phyloP scores from a whole-genome alignment of 495 filamentous ascomycete genomes.

The Penicillium robsamsonii region DNA sequence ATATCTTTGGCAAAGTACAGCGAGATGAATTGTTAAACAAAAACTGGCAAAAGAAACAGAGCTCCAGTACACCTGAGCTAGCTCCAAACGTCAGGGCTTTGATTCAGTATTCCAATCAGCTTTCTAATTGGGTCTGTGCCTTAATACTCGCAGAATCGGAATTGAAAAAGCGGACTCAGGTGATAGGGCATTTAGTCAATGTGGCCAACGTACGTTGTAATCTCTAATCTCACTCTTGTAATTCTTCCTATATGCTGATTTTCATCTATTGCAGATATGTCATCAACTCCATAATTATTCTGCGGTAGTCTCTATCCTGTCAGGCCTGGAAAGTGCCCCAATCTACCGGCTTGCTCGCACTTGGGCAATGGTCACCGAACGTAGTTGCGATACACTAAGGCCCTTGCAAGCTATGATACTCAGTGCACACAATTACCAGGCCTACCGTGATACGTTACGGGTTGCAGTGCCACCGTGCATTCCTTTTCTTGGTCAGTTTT shows the following conservation, averaged over 20 bases:
- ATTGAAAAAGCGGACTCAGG: constrained; percentile 83
- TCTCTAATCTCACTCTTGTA: neutral
- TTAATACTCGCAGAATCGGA: constrained; percentile 88
- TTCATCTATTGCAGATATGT: constrained; percentile 62
- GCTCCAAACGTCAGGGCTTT: constrained; percentile 85
- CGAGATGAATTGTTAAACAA: constrained; percentile 87
- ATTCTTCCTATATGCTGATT: neutral
- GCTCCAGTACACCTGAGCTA: constrained; percentile 65
- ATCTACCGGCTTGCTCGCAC: constrained; percentile 85
- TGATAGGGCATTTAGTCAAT: constrained; percentile 89
- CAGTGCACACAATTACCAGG: constrained; percentile 88
- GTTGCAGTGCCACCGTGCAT: constrained; percentile 85
- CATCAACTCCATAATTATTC: constrained; percentile 86
- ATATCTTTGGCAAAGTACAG: constrained; percentile 80
- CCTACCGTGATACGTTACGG: constrained; percentile 82
- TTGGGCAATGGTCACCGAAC: constrained; percentile 79
- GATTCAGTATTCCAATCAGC: constrained; percentile 90
- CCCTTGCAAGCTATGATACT: constrained; percentile 82
- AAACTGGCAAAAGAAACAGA: constrained; percentile 81
- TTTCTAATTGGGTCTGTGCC: constrained; percentile 94
- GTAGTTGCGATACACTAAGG: constrained; percentile 67
- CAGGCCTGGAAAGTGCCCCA: constrained; percentile 80
- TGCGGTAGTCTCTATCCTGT: constrained; percentile 89
- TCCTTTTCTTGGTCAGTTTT: constrained; percentile 80
- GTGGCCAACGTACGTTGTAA: constrained; percentile 69